A percentile compares a stretch with the other conserved stretches of the same genome.
Conservation (phyloP, 805 yeast genomes). For the Allodekkera sacchari region DNA sequence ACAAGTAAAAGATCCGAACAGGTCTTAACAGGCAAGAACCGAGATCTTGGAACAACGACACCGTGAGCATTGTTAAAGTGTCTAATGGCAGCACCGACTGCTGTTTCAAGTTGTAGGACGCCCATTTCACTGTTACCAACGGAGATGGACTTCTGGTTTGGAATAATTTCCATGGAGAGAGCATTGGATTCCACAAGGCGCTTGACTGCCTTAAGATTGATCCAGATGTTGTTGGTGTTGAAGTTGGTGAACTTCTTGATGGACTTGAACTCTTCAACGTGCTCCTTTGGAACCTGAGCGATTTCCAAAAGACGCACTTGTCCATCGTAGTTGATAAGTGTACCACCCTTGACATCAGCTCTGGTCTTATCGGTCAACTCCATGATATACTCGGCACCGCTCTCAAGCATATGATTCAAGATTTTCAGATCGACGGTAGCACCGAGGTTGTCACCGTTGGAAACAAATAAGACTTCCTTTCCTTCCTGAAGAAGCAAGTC, state of each 20-base stretch:
- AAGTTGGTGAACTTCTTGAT: slow-evolving; percentile 97
- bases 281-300: slow-evolving; percentile 98
- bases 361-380: slow-evolving; percentile 97
- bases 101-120: slow-evolving; percentile 94
- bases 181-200: slow-evolving; percentile 79
- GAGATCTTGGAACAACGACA: slow-evolving; percentile 95
- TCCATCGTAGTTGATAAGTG: slow-evolving; percentile 92
- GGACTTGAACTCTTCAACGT: slow-evolving; percentile 94
- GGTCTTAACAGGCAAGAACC: slow-evolving; percentile 97
- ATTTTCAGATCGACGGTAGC: slow-evolving; percentile 94
- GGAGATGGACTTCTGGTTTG: slow-evolving; percentile 79
- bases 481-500: slow-evolving; percentile 88
- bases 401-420: slow-evolving; percentile 84
- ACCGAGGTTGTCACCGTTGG: slow-evolving; percentile 97
- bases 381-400: slow-evolving; percentile 93
- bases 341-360: slow-evolving; percentile 99
- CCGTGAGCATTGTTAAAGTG: slow-evolving; percentile 94
- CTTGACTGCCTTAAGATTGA: slow-evolving; percentile 88
- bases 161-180: slow-evolving; percentile 88
- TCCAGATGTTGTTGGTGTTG: slow-evolving; percentile 98
- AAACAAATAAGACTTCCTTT: slow-evolving; percentile 88
- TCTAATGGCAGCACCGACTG: slow-evolving; percentile 98
- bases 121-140: slow-evolving; percentile 71
- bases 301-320: slow-evolving; percentile 90
- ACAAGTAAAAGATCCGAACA: slow-evolving; percentile 91